Conservation (phyloP, 805 yeast genomes). For the Wickerhamomyces tratensis region DNA sequence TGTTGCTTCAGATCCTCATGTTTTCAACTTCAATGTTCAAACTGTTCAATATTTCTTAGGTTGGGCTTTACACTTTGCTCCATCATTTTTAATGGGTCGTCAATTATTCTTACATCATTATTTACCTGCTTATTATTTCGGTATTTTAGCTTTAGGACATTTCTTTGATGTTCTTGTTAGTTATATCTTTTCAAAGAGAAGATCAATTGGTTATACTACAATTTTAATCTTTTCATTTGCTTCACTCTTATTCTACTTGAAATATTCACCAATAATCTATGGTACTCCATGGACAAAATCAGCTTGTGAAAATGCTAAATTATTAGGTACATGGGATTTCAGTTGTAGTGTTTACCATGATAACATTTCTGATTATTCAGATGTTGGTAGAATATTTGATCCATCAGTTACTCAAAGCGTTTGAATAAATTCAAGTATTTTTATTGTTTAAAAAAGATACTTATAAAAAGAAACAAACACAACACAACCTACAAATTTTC, state of each 20-base stretch:
- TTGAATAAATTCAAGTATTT: background rate
- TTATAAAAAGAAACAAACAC: too few species aligned
- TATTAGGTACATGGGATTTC: slow-evolving; percentile 75
- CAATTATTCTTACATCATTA: slow-evolving; percentile 92
- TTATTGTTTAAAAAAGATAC: too few species aligned
- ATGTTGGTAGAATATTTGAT: background rate
- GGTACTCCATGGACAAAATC: slow-evolving; percentile 73
- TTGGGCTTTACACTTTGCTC: slow-evolving; percentile 62
- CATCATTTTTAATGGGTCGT: slow-evolving; percentile 83
- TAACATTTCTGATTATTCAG: background rate
- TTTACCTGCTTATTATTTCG: slow-evolving; percentile 87
- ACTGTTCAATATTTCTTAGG: slow-evolving; percentile 55
- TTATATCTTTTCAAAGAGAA: slow-evolving; percentile 32
- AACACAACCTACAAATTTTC: too few species aligned
- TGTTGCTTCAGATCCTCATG: slow-evolving; percentile 39
- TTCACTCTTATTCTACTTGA: slow-evolving; percentile 44
- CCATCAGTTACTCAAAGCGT: background rate
- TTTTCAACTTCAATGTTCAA: slow-evolving; percentile 57
- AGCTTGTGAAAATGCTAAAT: slow-evolving; percentile 52
- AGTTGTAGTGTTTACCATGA: slow-evolving; percentile 48
- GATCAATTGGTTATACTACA: slow-evolving; percentile 32
- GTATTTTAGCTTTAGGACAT: slow-evolving; percentile 68
- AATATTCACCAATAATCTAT: slow-evolving; percentile 66
- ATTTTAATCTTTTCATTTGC: slow-evolving; percentile 38
- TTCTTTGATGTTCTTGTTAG: slow-evolving; percentile 42